Evolutionary conservation across 495 filamentous ascomycete genomes (phyloP).

Genomic region (Penicillium bialowiezense): DNA sequence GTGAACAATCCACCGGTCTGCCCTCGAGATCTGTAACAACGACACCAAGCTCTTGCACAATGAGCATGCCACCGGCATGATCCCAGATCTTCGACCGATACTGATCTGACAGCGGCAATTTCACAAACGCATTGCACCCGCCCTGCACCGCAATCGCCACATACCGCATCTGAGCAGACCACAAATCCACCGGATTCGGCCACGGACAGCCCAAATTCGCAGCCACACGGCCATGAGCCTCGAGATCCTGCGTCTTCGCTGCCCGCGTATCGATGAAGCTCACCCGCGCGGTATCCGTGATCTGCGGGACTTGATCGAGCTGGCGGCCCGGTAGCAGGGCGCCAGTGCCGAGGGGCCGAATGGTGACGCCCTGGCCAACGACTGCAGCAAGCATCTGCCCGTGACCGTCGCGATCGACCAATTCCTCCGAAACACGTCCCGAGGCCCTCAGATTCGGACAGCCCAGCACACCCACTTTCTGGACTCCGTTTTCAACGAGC

Average conservation of each 20-base stretch:
- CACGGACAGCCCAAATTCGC: conserved; percentile 43
- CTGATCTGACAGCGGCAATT: conserved; percentile 52
- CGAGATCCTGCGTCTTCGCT: conserved; percentile 39
- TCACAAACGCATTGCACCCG: conserved; percentile 58
- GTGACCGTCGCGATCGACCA: conserved; percentile 45
- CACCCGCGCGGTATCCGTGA: conserved; percentile 33
- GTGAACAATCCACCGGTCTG: conserved; percentile 34
- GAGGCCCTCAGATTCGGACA: conserved; percentile 51
- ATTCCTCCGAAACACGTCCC: conserved; percentile 43
- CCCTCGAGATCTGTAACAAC: conserved; percentile 61
- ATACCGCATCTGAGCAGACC: conserved; percentile 65
- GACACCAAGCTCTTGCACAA: conserved; percentile 64
- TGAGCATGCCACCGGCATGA: conserved; percentile 66
- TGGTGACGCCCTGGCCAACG: conserved; percentile 52
- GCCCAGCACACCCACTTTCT: conserved; percentile 52
- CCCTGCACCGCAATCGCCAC: conserved; percentile 55
- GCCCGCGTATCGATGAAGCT: conserved; percentile 48
- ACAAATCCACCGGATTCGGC: conserved; percentile 53
- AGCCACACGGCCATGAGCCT: conserved; percentile 47
- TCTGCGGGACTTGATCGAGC: conserved; percentile 26
- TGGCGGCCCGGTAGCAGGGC: conserved; percentile 35
- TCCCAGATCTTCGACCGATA: conserved; percentile 69
- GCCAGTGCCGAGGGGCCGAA: conserved; percentile 42
- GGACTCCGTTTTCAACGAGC: conserved; percentile 44
- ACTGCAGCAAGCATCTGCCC: conserved; percentile 58